Base-by-base conservation (phyloP, 1,284 basidiomycete genomes). In the Puccinia horiana region DNA sequence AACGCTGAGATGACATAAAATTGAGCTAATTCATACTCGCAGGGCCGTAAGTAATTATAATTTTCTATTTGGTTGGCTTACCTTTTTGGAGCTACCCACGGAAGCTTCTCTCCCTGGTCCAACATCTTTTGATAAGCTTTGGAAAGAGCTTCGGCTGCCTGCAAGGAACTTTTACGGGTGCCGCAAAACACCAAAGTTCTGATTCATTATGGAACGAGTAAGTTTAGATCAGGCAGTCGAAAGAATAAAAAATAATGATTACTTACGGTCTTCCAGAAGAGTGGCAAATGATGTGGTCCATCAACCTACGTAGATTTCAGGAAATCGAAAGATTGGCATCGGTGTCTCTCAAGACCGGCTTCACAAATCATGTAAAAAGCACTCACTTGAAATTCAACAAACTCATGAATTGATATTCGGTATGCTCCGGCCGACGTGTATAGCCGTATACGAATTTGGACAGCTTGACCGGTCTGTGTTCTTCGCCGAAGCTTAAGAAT, bases 391-490 rank as follows among this genome's bases (percentile, higher is more conserved):
- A 90, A 86, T 96, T 94, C 16, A 98, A 89, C 6, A 88, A 89
- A 76, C 89, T 90, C 5, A 90, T 89, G 85, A 96, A 96, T 12
- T 90, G 90, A 85, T 94, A 96, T 83, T 96, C 93, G 84, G 95
- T 96, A 81, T 83, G 90, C 88, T 84, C 90, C 87, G 84, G 83
- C 82, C 90, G 91, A 0, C 81, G 47, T 74, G 85, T 85, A 83
- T 87, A 88, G 35, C 85, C 87, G 83, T 87, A 88, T 23, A 86
- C 86, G 52, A 85, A 80, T 83, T 85, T 87, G 77, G 40, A 40
- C 91, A 98, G 89, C 83, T 91, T 92, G 87, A 94, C 95, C 0
- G 95, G 94, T 29, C 95, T 90, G 86, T 91, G 96, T 81, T 94
- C 92, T 85, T 97, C 94, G 1, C 93, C 94, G 84, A 98, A 98